Conservation (phyloP, 1,139 yeast genomes). For the Hyphopichia fennica region DNA sequence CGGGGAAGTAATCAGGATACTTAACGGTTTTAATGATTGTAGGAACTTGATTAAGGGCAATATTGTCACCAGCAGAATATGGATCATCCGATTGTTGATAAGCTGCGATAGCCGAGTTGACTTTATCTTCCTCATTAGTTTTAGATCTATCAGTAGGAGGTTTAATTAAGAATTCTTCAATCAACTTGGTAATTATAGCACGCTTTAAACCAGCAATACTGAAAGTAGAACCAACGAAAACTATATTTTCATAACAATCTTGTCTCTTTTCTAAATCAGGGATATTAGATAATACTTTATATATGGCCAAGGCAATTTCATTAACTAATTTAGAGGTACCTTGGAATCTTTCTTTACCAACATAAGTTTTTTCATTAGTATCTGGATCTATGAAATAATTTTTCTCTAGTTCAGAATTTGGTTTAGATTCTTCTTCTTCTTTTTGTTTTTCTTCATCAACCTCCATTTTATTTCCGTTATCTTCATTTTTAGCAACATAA, state of each 20-base stretch:
- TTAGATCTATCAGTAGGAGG: conserved; percentile 28
- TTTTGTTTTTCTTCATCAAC: conserved; percentile 23
- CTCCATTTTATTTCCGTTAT: conserved; percentile 12
- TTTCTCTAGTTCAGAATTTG: conserved; percentile 61
- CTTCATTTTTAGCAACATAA: conserved; percentile 64
- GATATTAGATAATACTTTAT: conserved; percentile 51
- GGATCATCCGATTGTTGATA: conserved; percentile 46
- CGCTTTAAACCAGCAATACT: conserved; percentile 76
- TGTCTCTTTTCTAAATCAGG: conserved; percentile 74
- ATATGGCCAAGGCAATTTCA: conserved; percentile 54
- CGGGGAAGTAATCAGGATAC: conserved; percentile 90
- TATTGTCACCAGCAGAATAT: conserved; percentile 18
- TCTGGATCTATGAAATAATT: conserved; percentile 64
- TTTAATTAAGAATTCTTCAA: conserved; percentile 55
- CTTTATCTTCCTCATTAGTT: conserved; percentile 28
- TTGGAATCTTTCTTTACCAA: conserved; percentile 87
- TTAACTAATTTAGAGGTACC: conserved; percentile 66
- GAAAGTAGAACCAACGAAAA: conserved; percentile 76
- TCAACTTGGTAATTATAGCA: conserved; percentile 59
- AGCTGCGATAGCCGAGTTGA: conserved; percentile 43
- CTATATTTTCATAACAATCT: conserved; percentile 83
- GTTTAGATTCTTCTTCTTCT: conserved; percentile 34
- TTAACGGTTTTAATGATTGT: conserved; percentile 65
- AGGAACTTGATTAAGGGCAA: conserved; percentile 68
- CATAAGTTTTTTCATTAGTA: conserved; percentile 51